Base-by-base conservation (phyloP, 306 rosid species). In the Trifolium fragiferum region DNA sequence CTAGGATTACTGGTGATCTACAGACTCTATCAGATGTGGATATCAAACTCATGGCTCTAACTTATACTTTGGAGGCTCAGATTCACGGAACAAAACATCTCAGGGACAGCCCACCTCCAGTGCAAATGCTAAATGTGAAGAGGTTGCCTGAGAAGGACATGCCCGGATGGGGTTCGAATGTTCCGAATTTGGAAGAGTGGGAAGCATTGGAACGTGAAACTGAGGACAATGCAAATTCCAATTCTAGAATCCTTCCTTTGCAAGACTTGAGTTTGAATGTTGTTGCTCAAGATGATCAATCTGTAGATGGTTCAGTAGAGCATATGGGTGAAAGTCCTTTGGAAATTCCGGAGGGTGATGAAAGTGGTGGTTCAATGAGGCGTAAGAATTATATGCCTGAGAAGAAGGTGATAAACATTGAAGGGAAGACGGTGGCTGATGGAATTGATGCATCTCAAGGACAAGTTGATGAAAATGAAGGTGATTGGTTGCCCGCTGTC, bases 131-230 rank as follows among this genome's bases (percentile, higher is more conserved):
- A 11, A 88, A 94, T 66, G 90, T 86, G 11, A 87, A 73, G 88
- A 86, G 95, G 82, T 79, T 95, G 49, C 96, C 87, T 0, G 96
- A 95, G 91, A 95, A 95, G 86, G 99, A 92, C 40, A 11, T 92
- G 95, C 98, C 96, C 0, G 97, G 99, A 2, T 94, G 97, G 99
- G 99, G 97, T 23, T 75, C 83, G n/a, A 94, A 90, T 60, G 99
- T 94, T 15, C 89, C 96, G 7, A 92, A 89, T 89, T 79, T 90
- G 83, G 71, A 87, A 49, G 99, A 90, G 78, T 92, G 97, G 97
- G 99, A 92, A 71, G 96, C 99, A 0, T 74, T 92, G 76, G 97
- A 92, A 49, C 79, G 79, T 6, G 83, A 63, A 35, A 73, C 15
- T 12, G 90, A 89, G 74, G 88, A 76, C 20, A 81, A 68, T 18